Evolutionary conservation across 2,329 filamentous ascomycete species (phyloP).

Genomic region (Colletotrichum sp.): DNA sequence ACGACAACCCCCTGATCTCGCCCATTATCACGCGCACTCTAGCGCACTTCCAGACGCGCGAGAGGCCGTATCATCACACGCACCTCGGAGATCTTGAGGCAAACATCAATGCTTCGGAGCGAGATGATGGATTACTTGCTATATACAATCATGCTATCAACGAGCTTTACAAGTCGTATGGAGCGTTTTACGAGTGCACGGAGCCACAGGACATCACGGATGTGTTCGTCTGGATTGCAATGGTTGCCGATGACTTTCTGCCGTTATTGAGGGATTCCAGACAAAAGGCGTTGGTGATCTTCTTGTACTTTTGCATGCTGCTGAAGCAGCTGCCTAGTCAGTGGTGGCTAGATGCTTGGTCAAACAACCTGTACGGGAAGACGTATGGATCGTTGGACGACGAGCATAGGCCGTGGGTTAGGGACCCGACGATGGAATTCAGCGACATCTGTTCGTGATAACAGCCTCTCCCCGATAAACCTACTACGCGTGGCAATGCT

Average conservation of each 20-base stretch:
- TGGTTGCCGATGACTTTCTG: conserved; percentile 37
- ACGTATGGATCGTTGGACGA: conserved; percentile 37
- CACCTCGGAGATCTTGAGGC: conserved; percentile 27
- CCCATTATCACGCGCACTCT: conserved; percentile 15
- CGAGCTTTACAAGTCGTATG: conserved; percentile 36
- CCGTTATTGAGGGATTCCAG: conserved; percentile 31
- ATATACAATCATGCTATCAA: conserved; percentile 36
- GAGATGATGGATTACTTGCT: conserved; percentile 17
- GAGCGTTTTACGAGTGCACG: conserved; percentile 22
- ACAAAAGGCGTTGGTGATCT: conserved; percentile 36
- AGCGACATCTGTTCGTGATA: not conserved
- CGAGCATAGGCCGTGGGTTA: conserved; percentile 38
- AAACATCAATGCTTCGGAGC: conserved; percentile 20
- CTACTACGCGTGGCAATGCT: not conserved
- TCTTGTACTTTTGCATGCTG: conserved; percentile 36
- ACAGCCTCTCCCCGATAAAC: not conserved
- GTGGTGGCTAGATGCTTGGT: conserved; percentile 43
- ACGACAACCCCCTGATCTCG: conserved; percentile 1
- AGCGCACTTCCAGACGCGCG: conserved; percentile 12
- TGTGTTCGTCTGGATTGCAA: conserved; percentile 44
- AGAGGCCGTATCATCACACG: conserved; percentile 18
- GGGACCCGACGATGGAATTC: conserved; percentile 14
- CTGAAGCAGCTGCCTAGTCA: conserved; percentile 32
- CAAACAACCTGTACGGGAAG: conserved; percentile 32
- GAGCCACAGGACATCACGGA: conserved; percentile 36